Evolutionary conservation across 345 rosid genomes (phyloP).

Genomic region (Viola odorata): DNA sequence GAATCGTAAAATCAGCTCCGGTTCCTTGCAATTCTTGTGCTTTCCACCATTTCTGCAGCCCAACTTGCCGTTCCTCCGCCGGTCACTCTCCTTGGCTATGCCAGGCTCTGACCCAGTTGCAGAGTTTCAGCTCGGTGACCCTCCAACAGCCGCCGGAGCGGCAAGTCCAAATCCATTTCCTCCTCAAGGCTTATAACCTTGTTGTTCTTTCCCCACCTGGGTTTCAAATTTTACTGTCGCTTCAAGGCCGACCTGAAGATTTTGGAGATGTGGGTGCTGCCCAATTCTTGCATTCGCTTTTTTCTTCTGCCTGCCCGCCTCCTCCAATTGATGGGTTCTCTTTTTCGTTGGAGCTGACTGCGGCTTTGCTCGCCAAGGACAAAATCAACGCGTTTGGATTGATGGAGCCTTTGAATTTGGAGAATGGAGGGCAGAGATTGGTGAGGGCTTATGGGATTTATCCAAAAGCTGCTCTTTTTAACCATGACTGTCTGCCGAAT

Average conservation of each 20-base stretch:
- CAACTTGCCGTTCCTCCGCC: constrained; percentile 37
- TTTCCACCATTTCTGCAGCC: constrained; percentile 41
- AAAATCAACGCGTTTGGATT: constrained; percentile 75
- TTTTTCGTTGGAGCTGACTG: constrained; percentile 44
- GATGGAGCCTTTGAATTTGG: constrained; percentile 55
- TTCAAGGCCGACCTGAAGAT: constrained; percentile 39
- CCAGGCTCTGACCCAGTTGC: constrained; percentile 49
- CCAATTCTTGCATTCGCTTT: constrained; percentile 47
- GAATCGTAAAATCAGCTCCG: constrained; percentile 18
- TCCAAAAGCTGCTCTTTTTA: constrained; percentile 65
- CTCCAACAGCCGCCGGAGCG: constrained; percentile 38
- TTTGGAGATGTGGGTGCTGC: constrained; percentile 29
- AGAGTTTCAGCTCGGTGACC: constrained; percentile 14
- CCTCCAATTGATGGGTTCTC: constrained; percentile 16
- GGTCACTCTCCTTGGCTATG: constrained; percentile 72
- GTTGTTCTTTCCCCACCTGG: constrained; percentile 44
- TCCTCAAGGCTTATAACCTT: constrained; percentile 67
- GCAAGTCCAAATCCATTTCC: constrained; percentile 67
- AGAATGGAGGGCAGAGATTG: constrained; percentile 36
- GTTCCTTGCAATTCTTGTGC: constrained; percentile 46
- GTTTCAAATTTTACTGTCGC: constrained; percentile 57
- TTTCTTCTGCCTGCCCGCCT: constrained; percentile 49
- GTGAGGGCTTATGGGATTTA: constrained; percentile 79
- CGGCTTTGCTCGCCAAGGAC: constrained; percentile 58
- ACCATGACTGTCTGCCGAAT: constrained; percentile 96